phyloP scores from a whole-genome alignment of 2,329 filamentous ascomycete species.

The Aspergillus persii region DNA sequence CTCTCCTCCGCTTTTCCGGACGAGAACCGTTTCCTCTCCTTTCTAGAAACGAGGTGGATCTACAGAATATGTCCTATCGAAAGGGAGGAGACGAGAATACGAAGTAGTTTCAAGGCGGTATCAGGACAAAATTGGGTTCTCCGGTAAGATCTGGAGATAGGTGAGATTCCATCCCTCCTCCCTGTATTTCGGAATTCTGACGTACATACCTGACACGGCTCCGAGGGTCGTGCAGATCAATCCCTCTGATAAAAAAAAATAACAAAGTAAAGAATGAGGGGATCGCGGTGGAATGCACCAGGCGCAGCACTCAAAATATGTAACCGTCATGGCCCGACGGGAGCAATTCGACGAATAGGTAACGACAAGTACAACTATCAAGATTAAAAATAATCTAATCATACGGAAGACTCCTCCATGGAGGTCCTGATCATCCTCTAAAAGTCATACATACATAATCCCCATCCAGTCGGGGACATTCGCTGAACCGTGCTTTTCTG shows the following conservation, averaged over 20 bases:
- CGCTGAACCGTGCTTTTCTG: slow-evolving; percentile 18
- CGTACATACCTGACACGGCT: not conserved
- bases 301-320: no score
- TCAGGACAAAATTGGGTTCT: not conserved
- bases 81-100: not conserved
- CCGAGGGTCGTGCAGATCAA: not conserved
- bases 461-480: slow-evolving; percentile 16
- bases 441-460: not conserved
- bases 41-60: not conserved
- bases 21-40: not conserved
- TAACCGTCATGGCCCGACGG: no score
- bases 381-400: not conserved
- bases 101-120: not conserved
- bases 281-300: not conserved
- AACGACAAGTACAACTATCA: no score
- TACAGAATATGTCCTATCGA: no score
- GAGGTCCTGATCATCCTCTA: not conserved
- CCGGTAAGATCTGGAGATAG: not conserved
- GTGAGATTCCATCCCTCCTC: not conserved
- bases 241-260: not conserved
- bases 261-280: not conserved
- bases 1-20: not conserved
- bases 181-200: not conserved
- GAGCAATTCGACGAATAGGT: no score
- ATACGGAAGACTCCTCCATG: no score